A percentile compares a stretch with the other conserved stretches of the same genome.
Conservation (phyloP, 2,329 filamentous ascomycete genomes). For the Bimuria novae-zelandiae region DNA sequence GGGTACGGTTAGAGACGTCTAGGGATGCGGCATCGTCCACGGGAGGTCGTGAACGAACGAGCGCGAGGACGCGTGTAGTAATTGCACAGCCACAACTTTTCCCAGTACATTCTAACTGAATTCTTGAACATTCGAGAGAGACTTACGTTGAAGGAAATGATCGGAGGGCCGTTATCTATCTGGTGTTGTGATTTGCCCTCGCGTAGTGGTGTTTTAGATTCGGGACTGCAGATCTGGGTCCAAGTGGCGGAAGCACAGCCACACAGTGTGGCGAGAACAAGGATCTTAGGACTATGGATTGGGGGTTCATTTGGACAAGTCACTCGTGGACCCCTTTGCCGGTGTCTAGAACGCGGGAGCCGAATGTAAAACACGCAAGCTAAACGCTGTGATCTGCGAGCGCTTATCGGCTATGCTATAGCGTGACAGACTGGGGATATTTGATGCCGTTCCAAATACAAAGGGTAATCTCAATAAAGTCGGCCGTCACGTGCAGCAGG, state of each 20-base stretch:
- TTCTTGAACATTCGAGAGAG: background rate
- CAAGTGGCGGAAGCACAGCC: constrained; percentile 2
- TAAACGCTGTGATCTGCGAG: constrained; percentile 15
- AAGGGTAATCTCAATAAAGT: no score
- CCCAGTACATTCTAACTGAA: no score
- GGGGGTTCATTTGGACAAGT: constrained; percentile 1
- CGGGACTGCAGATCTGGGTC: background rate
- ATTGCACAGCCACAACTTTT: background rate
- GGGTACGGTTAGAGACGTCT: constrained; percentile 42
- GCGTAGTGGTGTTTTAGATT: background rate
- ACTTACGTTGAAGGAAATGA: background rate
- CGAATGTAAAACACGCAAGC: constrained; percentile 22
- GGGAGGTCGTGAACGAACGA: background rate
- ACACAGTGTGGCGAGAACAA: background rate
- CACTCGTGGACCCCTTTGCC: constrained; percentile 7
- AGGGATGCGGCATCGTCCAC: constrained; percentile 17
- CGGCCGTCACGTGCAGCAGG: no score
- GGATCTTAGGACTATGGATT: background rate
- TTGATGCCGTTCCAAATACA: background rate
- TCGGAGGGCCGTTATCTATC: background rate
- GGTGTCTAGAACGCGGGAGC: constrained; percentile 14
- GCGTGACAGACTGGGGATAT: constrained; percentile 4
- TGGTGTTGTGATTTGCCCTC: background rate
- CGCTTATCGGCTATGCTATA: constrained; percentile 16
- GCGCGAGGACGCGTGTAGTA: background rate